These are phyloP conservation scores for Miscanthus lutarioriparius DNA, from an alignment of 176 grass and related monocot species.

Conservation along the genomic window DNA sequence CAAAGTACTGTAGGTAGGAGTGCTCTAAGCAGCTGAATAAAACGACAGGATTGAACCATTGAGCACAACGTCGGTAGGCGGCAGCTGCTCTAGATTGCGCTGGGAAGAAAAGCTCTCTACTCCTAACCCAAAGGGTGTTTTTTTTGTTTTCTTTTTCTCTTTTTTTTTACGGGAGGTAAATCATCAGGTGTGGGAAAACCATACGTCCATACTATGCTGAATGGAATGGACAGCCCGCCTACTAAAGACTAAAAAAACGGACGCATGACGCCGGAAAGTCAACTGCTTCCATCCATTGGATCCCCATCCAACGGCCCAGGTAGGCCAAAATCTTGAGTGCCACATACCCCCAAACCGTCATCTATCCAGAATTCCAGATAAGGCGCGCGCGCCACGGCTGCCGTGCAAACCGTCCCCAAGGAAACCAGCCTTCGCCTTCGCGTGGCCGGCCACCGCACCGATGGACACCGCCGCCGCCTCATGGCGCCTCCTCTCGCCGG, in stretches of 20 bases:
- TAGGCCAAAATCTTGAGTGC: not conserved
- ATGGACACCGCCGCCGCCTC: slow-evolving; percentile 42
- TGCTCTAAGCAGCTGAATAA: no score
- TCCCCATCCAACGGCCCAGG: slow-evolving; percentile 12
- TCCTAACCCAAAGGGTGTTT: no score
- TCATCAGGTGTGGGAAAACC: no score
- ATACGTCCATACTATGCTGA: no score
- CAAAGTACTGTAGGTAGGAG: no score
- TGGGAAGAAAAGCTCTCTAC: no score
- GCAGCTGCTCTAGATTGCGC: no score
- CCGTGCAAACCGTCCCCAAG: not conserved
- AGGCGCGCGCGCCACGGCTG: slow-evolving; percentile 23
- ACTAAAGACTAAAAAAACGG: not conserved
- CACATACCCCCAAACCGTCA: not conserved
- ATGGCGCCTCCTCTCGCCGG: slow-evolving; percentile 43
- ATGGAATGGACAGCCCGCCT: not conserved
- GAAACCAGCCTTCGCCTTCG: not conserved
- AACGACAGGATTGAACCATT: no score
- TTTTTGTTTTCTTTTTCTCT: no score
- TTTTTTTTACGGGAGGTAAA: no score
- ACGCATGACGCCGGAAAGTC: not conserved
- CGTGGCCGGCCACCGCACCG: not conserved
- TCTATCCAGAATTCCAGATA: slow-evolving; percentile 36
- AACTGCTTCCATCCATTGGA: not conserved
- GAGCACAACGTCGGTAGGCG: no score